Evolutionary conservation across 164 flowering plant species (phyloP).

Genomic region (Hamamelis virginiana): DNA sequence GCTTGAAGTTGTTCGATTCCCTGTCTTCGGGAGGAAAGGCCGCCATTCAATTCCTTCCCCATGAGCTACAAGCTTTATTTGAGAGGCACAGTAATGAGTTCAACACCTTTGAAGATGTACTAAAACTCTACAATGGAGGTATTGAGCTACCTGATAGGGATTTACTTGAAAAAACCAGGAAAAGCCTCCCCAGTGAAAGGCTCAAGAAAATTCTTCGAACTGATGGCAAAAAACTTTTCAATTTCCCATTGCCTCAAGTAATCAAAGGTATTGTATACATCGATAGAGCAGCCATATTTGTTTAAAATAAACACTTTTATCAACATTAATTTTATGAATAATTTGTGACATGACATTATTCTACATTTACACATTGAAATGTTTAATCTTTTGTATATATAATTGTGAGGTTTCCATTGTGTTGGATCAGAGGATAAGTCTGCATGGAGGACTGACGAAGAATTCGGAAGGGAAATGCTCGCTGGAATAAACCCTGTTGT

Average conservation of each 20-base stretch:
- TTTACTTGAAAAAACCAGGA: slow-evolving; percentile 29
- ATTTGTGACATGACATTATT: no score
- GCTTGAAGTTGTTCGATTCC: slow-evolving; percentile 27
- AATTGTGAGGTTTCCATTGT: neutral
- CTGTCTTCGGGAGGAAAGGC: slow-evolving; percentile 20
- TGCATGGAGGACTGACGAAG: slow-evolving; percentile 63
- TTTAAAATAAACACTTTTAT: no score
- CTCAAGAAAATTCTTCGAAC: slow-evolving; percentile 42
- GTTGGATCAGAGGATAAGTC: slow-evolving; percentile 34
- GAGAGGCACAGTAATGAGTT: slow-evolving; percentile 32
- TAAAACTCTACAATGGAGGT: slow-evolving; percentile 43
- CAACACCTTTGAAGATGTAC: slow-evolving; percentile 15
- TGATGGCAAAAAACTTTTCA: slow-evolving; percentile 43
- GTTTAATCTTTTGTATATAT: neutral
- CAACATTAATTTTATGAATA: no score
- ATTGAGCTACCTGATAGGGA: slow-evolving; percentile 27
- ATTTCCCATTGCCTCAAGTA: slow-evolving; percentile 72
- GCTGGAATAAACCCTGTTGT: slow-evolving; percentile 60
- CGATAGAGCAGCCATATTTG: no score
- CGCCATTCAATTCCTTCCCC: slow-evolving; percentile 18
- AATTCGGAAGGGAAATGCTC: slow-evolving; percentile 62
- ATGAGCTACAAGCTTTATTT: slow-evolving; percentile 16
- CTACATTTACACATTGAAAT: no score
- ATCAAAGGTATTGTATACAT: slow-evolving; percentile 52
- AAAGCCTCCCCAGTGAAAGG: slow-evolving; percentile 42